Evolutionary conservation across 768 basidiomycete species (phyloP).

Genomic region (Naganishia vishniacii): DNA sequence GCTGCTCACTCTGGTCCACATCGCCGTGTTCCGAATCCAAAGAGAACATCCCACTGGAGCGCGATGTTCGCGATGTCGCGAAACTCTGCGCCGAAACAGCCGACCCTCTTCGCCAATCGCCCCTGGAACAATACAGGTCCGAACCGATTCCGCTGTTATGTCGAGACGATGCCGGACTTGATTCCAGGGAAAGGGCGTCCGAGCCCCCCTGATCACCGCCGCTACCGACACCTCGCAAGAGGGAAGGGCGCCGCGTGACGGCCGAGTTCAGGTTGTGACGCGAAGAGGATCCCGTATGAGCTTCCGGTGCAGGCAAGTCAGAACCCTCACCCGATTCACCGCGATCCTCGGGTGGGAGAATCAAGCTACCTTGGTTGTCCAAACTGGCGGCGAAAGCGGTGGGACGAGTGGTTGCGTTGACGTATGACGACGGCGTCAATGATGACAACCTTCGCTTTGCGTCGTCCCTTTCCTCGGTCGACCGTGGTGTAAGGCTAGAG

Average conservation of each 20-base stretch:
- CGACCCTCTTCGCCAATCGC: constrained; percentile 1
- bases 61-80: not conserved
- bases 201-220: not conserved
- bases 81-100: not conserved
- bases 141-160: constrained; percentile 6
- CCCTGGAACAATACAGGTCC: not conserved
- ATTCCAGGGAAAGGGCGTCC: not conserved
- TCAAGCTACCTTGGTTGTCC: not conserved
- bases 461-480: not conserved
- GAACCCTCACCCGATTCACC: not conserved
- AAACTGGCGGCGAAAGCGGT: not conserved
- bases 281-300: not conserved
- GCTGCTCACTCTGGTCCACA: not conserved
- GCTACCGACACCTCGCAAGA: not conserved
- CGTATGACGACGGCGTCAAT: not conserved
- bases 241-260: not conserved
- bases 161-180: constrained; percentile 6
- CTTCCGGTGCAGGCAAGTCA: not conserved
- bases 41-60: not conserved
- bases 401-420: not conserved
- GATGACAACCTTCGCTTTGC: not conserved
- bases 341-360: not conserved
- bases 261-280: not conserved
- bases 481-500: constrained; percentile 2
- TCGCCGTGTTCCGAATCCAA: not conserved